These are phyloP conservation scores for Astragalus membranaceus DNA, from an alignment of 306 rosid genomes.

Conservation along the genomic window DNA sequence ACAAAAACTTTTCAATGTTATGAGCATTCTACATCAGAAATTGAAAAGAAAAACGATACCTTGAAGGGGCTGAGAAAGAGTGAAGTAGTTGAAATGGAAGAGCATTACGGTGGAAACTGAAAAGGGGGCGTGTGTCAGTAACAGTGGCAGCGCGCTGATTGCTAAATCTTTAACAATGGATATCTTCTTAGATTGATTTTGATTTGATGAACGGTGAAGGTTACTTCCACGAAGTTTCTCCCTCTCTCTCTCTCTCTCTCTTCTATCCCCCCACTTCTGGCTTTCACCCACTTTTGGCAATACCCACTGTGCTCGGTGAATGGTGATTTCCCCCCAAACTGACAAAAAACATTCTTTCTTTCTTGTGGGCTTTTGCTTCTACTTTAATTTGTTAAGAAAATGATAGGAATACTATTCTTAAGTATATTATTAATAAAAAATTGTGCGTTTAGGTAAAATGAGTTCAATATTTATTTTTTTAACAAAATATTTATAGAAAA, in stretches of 20 bases:
- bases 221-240: constrained; percentile 36
- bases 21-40: neutral
- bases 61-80: neutral
- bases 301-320: neutral
- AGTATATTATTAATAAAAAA: no score
- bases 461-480: no score
- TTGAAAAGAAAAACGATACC: constrained; percentile 9
- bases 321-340: neutral
- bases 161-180: neutral
- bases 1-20: neutral
- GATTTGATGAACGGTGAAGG: constrained; percentile 17
- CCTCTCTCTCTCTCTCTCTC: neutral
- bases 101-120: constrained; percentile 1
- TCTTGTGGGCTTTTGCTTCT: neutral
- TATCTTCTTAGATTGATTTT: neutral
- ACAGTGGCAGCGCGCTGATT: neutral
- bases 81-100: constrained; percentile 10
- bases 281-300: neutral
- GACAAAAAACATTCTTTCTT: neutral
- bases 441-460: no score
- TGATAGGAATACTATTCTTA: no score
- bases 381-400: neutral
- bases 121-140: neutral
- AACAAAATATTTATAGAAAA: no score
- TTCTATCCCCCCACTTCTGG: neutral